phyloP scores from a whole-genome alignment of 2,329 filamentous ascomycete genomes.

The Thelonectria rubi region DNA sequence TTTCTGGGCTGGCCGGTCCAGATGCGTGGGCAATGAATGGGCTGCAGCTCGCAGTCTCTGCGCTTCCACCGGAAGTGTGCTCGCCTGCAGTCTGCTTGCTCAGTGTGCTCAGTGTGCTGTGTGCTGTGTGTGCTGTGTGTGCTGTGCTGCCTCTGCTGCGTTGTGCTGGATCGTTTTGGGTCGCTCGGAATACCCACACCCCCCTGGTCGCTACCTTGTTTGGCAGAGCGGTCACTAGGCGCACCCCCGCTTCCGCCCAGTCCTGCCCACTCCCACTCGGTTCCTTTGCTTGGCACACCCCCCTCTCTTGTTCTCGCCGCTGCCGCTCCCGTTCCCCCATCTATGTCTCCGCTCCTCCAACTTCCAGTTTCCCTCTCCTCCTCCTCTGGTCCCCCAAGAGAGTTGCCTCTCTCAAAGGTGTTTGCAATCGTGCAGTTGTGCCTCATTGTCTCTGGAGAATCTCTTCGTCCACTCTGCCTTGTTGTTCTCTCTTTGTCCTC shows the following conservation, averaged over 20 bases:
- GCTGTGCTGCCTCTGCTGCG: slow-evolving; percentile 16
- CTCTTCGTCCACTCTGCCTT: slow-evolving; percentile 21
- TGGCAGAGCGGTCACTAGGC: slow-evolving; percentile 32
- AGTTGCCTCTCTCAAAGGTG: slow-evolving; percentile 42
- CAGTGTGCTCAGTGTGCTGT: no score
- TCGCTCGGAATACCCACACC: slow-evolving; percentile 23
- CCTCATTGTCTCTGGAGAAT: slow-evolving; percentile 33
- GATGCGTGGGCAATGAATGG: slow-evolving; percentile 22
- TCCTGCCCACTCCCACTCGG: slow-evolving; percentile 20
- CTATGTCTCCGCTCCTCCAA: slow-evolving; percentile 44
- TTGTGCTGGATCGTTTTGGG: slow-evolving; percentile 27
- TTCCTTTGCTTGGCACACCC: slow-evolving; percentile 40
- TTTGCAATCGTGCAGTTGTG: slow-evolving; percentile 32
- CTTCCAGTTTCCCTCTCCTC: slow-evolving; percentile 44
- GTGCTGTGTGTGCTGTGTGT: slow-evolving; percentile 11
- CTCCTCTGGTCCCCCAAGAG: slow-evolving; percentile 41
- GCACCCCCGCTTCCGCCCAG: slow-evolving; percentile 38
- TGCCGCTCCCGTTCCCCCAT: slow-evolving; percentile 44
- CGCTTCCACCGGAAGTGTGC: slow-evolving; percentile 12
- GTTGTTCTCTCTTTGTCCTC: slow-evolving; percentile 32
- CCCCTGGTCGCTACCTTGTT: slow-evolving; percentile 41
- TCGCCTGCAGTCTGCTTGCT: no score
- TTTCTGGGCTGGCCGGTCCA: slow-evolving; percentile 34
- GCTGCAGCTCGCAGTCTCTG: neutral
- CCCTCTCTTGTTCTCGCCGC: slow-evolving; percentile 41